Conservation (phyloP, 2,329 filamentous ascomycete species). For the Blastomyces silverae region DNA sequence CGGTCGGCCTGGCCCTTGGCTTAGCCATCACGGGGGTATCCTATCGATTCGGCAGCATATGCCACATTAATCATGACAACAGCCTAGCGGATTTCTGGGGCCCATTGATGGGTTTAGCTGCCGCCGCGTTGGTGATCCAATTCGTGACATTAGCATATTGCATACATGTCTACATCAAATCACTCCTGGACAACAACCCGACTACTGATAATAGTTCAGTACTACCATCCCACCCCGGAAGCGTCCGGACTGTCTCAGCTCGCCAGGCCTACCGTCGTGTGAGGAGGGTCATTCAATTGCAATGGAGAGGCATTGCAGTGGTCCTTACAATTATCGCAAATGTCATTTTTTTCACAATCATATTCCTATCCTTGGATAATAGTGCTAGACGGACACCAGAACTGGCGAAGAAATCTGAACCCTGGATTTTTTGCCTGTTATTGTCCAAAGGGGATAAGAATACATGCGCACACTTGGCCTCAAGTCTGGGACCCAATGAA, state of each 20-base stretch:
- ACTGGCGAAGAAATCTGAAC: constrained; percentile 49
- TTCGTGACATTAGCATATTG: constrained; percentile 84
- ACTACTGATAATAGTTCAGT: constrained; percentile 64
- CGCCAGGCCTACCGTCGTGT: constrained; percentile 83
- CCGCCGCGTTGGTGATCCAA: constrained; percentile 69
- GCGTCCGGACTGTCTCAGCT: constrained; percentile 70
- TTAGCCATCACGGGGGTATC: constrained; percentile 85
- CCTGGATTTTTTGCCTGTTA: constrained; percentile 70
- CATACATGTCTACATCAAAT: constrained; percentile 86
- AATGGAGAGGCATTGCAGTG: constrained; percentile 89
- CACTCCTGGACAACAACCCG: constrained; percentile 64
- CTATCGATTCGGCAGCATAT: constrained; percentile 84
- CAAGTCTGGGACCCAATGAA: constrained; percentile 62
- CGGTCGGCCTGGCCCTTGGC: constrained; percentile 65
- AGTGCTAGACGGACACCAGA: constrained; percentile 54
- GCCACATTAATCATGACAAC: constrained; percentile 87
- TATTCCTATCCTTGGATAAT: constrained; percentile 83
- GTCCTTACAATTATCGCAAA: constrained; percentile 85
- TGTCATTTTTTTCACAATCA: constrained; percentile 85
- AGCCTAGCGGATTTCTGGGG: constrained; percentile 85
- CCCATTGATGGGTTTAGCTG: constrained; percentile 72
- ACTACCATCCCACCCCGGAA: constrained; percentile 68
- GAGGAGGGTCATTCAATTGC: constrained; percentile 75
- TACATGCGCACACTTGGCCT: constrained; percentile 57
- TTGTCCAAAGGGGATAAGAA: constrained; percentile 53